These are phyloP conservation scores for Diaporthe batatas DNA, from an alignment of 2,329 filamentous ascomycete species.

Conservation along the genomic window DNA sequence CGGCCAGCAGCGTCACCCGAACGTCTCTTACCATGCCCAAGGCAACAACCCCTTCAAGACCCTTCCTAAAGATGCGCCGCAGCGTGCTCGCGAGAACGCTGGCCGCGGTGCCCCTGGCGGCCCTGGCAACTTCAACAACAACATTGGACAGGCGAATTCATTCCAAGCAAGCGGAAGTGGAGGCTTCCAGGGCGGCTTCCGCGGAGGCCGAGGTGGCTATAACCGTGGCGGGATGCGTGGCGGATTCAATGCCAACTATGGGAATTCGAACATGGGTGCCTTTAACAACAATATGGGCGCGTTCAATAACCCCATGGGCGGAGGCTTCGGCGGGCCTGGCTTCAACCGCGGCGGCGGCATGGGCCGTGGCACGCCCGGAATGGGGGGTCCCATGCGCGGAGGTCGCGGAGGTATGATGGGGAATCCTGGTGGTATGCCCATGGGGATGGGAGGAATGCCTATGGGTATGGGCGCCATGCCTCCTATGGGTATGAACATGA, in stretches of 20 bases:
- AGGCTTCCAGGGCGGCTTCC: slow-evolving; percentile 56
- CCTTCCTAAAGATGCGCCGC: slow-evolving; percentile 87
- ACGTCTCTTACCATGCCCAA: slow-evolving; percentile 81
- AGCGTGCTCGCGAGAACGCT: slow-evolving; percentile 74
- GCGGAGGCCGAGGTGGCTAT: slow-evolving; percentile 66
- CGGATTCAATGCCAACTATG: slow-evolving; percentile 60
- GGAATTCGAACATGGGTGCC: slow-evolving; percentile 52
- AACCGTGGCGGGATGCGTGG: slow-evolving; percentile 63
- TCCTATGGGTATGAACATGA: slow-evolving; percentile 52
- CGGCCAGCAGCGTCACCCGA: slow-evolving; percentile 71
- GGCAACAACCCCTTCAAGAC: slow-evolving; percentile 90
- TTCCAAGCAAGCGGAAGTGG: slow-evolving; percentile 58
- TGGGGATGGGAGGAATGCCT: slow-evolving; percentile 61
- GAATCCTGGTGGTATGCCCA: slow-evolving; percentile 66
- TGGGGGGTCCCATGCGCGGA: slow-evolving; percentile 59
- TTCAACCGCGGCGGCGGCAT: slow-evolving; percentile 63
- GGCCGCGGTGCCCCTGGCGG: slow-evolving; percentile 64
- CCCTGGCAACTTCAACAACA: slow-evolving; percentile 60
- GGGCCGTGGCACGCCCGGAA: slow-evolving; percentile 60
- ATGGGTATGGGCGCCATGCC: slow-evolving; percentile 58
- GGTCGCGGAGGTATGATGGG: slow-evolving; percentile 70
- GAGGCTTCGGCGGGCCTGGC: slow-evolving; percentile 58
- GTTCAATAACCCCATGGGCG: slow-evolving; percentile 61
- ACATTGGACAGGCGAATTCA: slow-evolving; percentile 56
- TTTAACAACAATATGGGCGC: slow-evolving; percentile 43